Conservation (phyloP, 495 filamentous ascomycete genomes). For the Trichoderma asperelloides region DNA sequence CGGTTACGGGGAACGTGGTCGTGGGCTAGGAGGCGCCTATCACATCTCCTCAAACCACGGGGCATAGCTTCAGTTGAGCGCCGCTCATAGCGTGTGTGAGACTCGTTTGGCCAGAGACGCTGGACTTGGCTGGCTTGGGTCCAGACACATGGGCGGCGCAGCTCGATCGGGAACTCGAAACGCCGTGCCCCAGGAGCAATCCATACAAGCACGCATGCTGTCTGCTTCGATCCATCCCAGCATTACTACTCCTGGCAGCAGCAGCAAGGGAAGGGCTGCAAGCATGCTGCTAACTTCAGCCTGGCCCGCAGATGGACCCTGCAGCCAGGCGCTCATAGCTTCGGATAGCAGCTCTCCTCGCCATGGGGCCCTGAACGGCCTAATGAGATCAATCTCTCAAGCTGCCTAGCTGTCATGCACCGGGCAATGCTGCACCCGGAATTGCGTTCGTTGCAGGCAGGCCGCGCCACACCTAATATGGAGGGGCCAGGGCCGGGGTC, state of each 20-base stretch:
- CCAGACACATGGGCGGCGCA: not conserved
- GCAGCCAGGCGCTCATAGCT: not conserved
- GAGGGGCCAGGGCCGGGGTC: slow-evolving; percentile 4
- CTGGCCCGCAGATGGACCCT: not conserved
- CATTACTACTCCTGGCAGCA: too few species aligned
- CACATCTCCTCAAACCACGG: slow-evolving; percentile 2
- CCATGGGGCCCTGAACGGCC: not conserved
- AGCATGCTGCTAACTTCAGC: not conserved
- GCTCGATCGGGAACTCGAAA: not conserved
- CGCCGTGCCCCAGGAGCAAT: not conserved
- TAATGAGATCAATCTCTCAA: not conserved
- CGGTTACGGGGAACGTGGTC: not conserved
- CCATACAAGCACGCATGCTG: not conserved
- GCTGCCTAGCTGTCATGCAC: not conserved
- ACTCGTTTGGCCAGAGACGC: not conserved
- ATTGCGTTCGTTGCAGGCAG: not conserved
- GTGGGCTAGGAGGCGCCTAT: slow-evolving; percentile 6
- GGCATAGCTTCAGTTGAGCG: not conserved
- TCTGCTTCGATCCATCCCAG: not conserved
- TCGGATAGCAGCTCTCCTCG: not conserved
- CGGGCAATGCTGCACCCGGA: slow-evolving; percentile 7
- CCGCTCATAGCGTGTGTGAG: slow-evolving; percentile 6
- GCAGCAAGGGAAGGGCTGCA: not conserved
- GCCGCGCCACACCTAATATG: slow-evolving; percentile 1
- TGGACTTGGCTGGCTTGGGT: not conserved